A percentile compares a stretch with the other conserved stretches of the same genome.
phyloP scores from a whole-genome alignment of 2,329 filamentous ascomycete species.

The Magnaporthales sp. region DNA sequence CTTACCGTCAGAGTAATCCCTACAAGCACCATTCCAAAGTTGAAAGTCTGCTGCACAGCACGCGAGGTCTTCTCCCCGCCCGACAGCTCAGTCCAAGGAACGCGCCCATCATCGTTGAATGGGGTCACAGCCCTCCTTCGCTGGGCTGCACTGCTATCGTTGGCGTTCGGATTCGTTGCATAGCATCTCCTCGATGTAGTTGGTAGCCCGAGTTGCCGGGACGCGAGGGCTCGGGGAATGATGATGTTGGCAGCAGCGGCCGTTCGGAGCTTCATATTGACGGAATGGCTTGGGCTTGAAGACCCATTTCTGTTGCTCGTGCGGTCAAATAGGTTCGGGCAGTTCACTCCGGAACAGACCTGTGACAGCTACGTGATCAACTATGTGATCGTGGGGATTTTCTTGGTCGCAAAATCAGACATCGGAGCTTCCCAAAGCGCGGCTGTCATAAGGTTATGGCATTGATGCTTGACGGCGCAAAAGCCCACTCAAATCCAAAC shows the following conservation, averaged over 20 bases:
- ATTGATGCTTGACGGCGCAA: neutral
- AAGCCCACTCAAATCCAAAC: neutral
- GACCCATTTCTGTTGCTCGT: neutral
- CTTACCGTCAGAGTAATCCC: conserved; percentile 68
- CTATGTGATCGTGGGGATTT: neutral
- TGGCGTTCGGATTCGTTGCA: conserved; percentile 46
- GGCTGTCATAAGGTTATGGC: neutral
- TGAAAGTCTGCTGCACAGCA: conserved; percentile 84
- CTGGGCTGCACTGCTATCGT: conserved; percentile 30
- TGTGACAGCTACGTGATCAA: neutral
- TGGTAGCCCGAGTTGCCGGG: neutral
- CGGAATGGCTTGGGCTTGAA: neutral
- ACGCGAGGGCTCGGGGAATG: neutral
- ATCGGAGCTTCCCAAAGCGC: neutral
- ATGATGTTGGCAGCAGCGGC: conserved; percentile 6
- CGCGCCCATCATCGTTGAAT: conserved; percentile 75
- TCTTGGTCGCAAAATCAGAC: neutral
- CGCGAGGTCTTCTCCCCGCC: conserved; percentile 70
- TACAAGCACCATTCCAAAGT: conserved; percentile 67
- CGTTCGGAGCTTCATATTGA: conserved; percentile 6
- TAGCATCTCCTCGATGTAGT: conserved; percentile 38
- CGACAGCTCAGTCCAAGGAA: conserved; percentile 74
- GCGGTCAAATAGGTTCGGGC: neutral
- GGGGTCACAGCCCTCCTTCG: conserved; percentile 66
- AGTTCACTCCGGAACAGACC: neutral